Evolutionary conservation across 345 rosid species (phyloP).

Genomic region (Gossypium arboreum): DNA sequence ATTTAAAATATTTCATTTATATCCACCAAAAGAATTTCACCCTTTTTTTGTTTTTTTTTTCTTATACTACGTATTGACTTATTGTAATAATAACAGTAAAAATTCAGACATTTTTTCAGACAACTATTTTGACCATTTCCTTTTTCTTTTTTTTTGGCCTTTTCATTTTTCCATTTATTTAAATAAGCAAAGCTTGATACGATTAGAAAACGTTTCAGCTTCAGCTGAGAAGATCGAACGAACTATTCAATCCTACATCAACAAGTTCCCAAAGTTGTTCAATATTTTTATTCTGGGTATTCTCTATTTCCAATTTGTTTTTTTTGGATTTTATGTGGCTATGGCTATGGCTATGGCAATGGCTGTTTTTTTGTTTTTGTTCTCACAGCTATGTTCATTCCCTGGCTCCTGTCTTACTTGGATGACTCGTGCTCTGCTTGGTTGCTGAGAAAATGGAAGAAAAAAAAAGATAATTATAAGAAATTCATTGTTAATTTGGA

Average conservation of each 20-base stretch:
- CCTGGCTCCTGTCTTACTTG: not conserved
- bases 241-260: not conserved
- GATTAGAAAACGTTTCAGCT: not conserved
- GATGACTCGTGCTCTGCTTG: not conserved
- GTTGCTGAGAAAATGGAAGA: not conserved
- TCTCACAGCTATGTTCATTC: not conserved
- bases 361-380: too few species aligned
- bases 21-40: not conserved
- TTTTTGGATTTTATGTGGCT: not conserved
- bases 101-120: not conserved
- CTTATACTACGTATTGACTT: not conserved
- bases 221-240: conserved; percentile 3
- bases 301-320: not conserved
- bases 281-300: conserved; percentile 4
- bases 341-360: not conserved
- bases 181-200: not conserved
- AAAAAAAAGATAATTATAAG: not conserved
- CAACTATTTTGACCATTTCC: not conserved
- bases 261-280: not conserved
- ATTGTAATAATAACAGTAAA: not conserved
- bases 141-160: not conserved
- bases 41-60: not conserved
- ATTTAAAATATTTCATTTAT: too few species aligned
- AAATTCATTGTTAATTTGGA: not conserved
- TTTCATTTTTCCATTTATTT: not conserved